Percentiles rank a stretch among this genome's conserved stretches.
phyloP scores from a whole-genome alignment of 306 rosid genomes.

The Biancaea sappan region DNA sequence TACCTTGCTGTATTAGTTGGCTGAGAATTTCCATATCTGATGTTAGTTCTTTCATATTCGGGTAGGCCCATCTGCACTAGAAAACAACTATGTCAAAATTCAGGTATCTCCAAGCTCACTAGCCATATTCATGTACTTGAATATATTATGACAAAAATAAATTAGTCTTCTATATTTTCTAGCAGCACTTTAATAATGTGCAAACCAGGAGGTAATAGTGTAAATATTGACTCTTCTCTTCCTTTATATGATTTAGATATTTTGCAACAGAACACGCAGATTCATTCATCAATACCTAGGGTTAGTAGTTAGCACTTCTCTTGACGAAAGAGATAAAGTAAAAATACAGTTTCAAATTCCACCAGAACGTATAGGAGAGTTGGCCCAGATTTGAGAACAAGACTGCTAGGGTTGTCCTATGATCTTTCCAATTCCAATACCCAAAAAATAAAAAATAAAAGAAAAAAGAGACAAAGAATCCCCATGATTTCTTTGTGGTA shows the following conservation, averaged over 20 bases:
- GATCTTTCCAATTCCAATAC: slow-evolving; percentile 22
- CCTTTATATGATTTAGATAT: too few relatives aligned
- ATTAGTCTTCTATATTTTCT: neutral
- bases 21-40: slow-evolving; percentile 71
- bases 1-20: slow-evolving; percentile 66
- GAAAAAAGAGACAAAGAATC: slow-evolving; percentile 8
- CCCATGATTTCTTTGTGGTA: slow-evolving; percentile 33
- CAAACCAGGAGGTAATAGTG: neutral
- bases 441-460: too few relatives aligned
- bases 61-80: slow-evolving; percentile 70
- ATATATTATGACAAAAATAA: neutral
- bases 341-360: slow-evolving; percentile 17
- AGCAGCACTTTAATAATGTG: slow-evolving; percentile 1
- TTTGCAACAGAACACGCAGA: neutral
- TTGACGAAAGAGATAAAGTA: neutral
- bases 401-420: slow-evolving; percentile 43
- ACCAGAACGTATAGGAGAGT: neutral
- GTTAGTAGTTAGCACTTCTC: slow-evolving; percentile 18
- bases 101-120: slow-evolving; percentile 29
- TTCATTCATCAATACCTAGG: slow-evolving; percentile 24
- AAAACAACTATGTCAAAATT: slow-evolving; percentile 37
- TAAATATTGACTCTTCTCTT: slow-evolving; percentile 7
- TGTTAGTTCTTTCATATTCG: slow-evolving; percentile 73
- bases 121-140: neutral
- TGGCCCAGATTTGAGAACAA: slow-evolving; percentile 29